Conservation (phyloP, 768 basidiomycete species). For the Pleurotus sapidus region DNA sequence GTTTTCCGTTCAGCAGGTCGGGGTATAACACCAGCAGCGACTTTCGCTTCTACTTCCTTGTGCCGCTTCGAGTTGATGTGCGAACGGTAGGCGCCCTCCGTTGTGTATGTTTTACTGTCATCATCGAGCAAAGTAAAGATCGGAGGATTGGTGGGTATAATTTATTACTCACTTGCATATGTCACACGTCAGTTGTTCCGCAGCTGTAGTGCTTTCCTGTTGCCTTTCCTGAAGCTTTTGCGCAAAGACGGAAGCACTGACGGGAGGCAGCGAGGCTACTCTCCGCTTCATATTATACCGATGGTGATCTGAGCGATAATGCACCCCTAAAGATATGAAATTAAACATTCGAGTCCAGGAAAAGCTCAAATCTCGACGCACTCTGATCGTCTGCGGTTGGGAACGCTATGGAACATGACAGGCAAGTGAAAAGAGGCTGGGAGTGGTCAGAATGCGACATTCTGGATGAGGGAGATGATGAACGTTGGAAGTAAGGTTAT, state of each 20-base stretch:
- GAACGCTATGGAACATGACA: slow-evolving; percentile 91
- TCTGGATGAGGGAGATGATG: background rate
- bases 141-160: slow-evolving; percentile 1
- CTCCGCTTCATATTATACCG: slow-evolving; percentile 98
- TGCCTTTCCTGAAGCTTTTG: slow-evolving; percentile 83
- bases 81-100: slow-evolving; percentile 85
- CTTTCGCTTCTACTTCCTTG: slow-evolving; percentile 68
- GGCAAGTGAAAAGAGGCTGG: slow-evolving; percentile 71
- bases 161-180: slow-evolving; percentile 71
- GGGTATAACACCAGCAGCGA: slow-evolving; percentile 19
- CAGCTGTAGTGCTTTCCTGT: slow-evolving; percentile 68
- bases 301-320: slow-evolving; percentile 94
- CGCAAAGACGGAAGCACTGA: slow-evolving; percentile 75
- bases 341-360: background rate
- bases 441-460: background rate
- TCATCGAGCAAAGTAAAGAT: background rate
- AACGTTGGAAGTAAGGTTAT: background rate
- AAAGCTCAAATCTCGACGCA: slow-evolving; percentile 31
- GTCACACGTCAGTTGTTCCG: slow-evolving; percentile 63
- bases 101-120: slow-evolving; percentile 81
- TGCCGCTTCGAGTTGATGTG: slow-evolving; percentile 91
- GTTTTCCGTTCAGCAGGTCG: slow-evolving; percentile 11
- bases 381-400: slow-evolving; percentile 79
- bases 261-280: slow-evolving; percentile 85
- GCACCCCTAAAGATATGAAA: slow-evolving; percentile 50